Evolutionary conservation across 1,284 basidiomycete genomes (phyloP), one percentile per base, ranked within the genome.

Genomic region (Melampsora americana): DNA sequence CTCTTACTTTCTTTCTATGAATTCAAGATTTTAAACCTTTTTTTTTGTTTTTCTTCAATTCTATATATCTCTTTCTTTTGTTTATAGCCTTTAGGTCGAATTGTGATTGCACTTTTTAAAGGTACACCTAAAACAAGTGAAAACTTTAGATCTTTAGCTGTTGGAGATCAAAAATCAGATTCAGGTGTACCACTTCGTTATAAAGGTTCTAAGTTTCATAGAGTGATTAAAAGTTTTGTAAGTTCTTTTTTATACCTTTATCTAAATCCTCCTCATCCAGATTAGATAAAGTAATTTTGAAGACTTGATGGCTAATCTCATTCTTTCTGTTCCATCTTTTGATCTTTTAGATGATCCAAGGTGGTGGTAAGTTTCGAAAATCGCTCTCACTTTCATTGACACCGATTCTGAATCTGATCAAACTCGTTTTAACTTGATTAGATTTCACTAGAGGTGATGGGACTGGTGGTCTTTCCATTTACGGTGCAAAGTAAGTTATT

Each of bases 391-490:
- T 60, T 44, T 0, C 9, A 18, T 39, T 39, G n/a, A 62, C n/a
- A 42, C 28, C 46, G 69, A 62, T 61, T 71, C 69, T 28, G 16
- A 44, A 32, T 35, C 28, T 26, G 5, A 9, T 39, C 28, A 12
- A 20, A 23, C 44, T 42, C 0, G 46, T 39, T 61, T 48, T 20
- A 30, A 61, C 16, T 14, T 26, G 23, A 28, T 7, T 48, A 74
- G 72, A 74, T 67, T 74, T 74, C 32, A 67, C 64, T 14, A 39
- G 48, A 14, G 72, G 72, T 61, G 72, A 74, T 74, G 72, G 72
- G 6, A 74, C 72, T 14, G 72, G 72, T 60, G 72, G 72, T 4
- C n/a, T 42, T n/a, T 74, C 72, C 1, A 74, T 74, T 48, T 74
- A 74, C 44, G 72, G 72, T 28, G 39, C 23, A 50, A 66, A 67